phyloP scores from a whole-genome alignment of 768 basidiomycete genomes.

The Auricularia auricula-judae region DNA sequence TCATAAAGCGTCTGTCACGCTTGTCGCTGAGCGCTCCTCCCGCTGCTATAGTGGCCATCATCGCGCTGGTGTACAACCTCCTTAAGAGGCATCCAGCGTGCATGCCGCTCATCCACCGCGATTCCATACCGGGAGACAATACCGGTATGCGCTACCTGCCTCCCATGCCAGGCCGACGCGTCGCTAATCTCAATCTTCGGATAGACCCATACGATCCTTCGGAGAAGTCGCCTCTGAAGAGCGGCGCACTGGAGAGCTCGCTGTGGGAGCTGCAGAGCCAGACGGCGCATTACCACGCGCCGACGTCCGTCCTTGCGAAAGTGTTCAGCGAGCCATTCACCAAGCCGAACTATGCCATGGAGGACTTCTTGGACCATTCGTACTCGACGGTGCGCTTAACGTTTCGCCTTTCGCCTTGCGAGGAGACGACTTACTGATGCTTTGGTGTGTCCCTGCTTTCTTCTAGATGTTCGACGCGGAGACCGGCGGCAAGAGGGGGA shows the following conservation, averaged over 20 bases:
- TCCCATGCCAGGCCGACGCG: background rate
- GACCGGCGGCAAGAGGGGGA: background rate
- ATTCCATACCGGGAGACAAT: conserved; percentile 12
- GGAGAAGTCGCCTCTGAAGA: conserved; percentile 64
- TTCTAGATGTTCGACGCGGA: background rate
- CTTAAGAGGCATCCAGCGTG: conserved; percentile 84
- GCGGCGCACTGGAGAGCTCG: conserved; percentile 75
- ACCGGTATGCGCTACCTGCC: conserved; percentile 1
- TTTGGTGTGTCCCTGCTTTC: background rate
- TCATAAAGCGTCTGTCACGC: conserved; percentile 82
- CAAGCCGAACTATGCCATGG: conserved; percentile 79
- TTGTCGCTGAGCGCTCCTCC: conserved; percentile 81
- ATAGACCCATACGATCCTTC: conserved; percentile 58
- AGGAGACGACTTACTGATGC: no score
- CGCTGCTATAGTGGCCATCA: conserved; percentile 77
- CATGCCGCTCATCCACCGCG: conserved; percentile 87
- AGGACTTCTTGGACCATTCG: conserved; percentile 94
- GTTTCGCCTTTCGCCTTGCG: background rate
- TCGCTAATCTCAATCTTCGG: background rate
- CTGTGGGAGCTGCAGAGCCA: conserved; percentile 87
- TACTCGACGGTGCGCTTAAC: conserved; percentile 57
- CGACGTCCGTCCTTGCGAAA: conserved; percentile 77
- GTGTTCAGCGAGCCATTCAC: conserved; percentile 89
- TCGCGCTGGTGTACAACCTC: conserved; percentile 91
- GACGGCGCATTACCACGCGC: conserved; percentile 70